Evolutionary conservation across 345 rosid genomes (phyloP).

Genomic region (Salix udensis): DNA sequence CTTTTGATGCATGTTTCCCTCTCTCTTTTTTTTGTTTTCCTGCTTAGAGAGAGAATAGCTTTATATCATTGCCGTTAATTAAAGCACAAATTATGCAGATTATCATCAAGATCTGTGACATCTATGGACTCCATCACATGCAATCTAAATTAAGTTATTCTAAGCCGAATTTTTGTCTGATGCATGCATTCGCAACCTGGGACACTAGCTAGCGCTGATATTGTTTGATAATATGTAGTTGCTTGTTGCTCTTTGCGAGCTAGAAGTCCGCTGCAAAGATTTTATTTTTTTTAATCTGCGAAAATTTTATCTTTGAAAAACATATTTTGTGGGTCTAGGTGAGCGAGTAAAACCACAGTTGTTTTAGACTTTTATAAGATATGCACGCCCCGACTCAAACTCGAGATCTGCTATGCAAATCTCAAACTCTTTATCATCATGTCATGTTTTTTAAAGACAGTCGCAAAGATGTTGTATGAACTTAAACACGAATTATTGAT

Average conservation of each 20-base stretch:
- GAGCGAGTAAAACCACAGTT: too few relatives aligned
- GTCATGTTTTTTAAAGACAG: too few relatives aligned
- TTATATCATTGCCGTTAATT: background rate
- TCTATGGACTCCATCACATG: slow-evolving; percentile 8
- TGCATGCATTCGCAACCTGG: background rate
- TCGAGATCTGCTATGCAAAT: too few relatives aligned
- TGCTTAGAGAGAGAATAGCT: background rate
- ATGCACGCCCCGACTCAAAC: too few relatives aligned
- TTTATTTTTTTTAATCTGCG: too few relatives aligned
- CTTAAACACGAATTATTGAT: background rate
- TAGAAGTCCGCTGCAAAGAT: background rate
- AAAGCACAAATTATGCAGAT: background rate
- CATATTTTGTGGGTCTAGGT: too few relatives aligned
- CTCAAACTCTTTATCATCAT: too few relatives aligned
- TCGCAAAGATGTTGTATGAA: background rate
- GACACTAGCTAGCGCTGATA: background rate
- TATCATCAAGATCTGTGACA: background rate
- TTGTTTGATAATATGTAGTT: background rate
- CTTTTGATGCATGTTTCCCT: slow-evolving; percentile 24
- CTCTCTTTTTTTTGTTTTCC: background rate
- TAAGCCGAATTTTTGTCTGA: background rate
- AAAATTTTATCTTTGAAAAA: too few relatives aligned
- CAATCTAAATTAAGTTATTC: background rate
- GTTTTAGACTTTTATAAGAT: rapidly evolving
- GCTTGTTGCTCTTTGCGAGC: background rate